These are phyloP conservation scores for Leishmania tropica DNA, from an alignment of 208 protist species.

Conservation along the genomic window DNA sequence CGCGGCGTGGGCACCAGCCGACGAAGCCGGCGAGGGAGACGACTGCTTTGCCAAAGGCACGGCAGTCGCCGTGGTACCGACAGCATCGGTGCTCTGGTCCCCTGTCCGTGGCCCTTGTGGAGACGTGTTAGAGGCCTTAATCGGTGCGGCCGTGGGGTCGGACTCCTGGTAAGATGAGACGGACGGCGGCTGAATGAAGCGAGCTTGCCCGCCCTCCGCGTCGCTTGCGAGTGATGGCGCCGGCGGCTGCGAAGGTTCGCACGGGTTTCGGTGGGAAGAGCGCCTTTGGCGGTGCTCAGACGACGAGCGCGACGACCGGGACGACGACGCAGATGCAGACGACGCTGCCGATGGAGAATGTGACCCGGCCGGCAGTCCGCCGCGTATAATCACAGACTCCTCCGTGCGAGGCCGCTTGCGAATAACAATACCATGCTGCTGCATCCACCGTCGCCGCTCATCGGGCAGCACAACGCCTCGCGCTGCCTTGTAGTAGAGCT, in stretches of 20 bases:
- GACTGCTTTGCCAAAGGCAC: background rate
- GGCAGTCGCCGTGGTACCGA: background rate
- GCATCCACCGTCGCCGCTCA: conserved; percentile 83
- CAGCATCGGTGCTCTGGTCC: background rate
- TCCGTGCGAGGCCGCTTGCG: conserved; percentile 68
- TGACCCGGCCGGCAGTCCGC: conserved; percentile 32
- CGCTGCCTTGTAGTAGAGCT: conserved; percentile 86
- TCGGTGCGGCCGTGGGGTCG: conserved; percentile 18
- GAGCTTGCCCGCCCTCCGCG: background rate
- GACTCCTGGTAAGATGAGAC: background rate
- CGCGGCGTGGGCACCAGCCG: conserved; percentile 1
- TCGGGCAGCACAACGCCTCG: conserved; percentile 74
- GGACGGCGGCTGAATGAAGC: conserved; percentile 30
- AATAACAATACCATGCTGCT: conserved; percentile 78
- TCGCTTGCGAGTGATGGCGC: too few species aligned
- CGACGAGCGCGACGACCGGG: conserved; percentile 8
- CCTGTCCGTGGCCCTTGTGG: background rate
- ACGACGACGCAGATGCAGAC: conserved; percentile 5
- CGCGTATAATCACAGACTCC: conserved; percentile 51
- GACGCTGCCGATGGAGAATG: conserved; percentile 21
- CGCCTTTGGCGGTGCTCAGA: background rate
- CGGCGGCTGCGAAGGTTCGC: background rate
- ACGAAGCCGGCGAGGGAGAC: background rate
- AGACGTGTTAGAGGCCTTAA: background rate
- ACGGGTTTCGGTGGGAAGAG: background rate